phyloP scores from a whole-genome alignment of 2,329 filamentous ascomycete genomes.

The Colletotrichum zoysiae region DNA sequence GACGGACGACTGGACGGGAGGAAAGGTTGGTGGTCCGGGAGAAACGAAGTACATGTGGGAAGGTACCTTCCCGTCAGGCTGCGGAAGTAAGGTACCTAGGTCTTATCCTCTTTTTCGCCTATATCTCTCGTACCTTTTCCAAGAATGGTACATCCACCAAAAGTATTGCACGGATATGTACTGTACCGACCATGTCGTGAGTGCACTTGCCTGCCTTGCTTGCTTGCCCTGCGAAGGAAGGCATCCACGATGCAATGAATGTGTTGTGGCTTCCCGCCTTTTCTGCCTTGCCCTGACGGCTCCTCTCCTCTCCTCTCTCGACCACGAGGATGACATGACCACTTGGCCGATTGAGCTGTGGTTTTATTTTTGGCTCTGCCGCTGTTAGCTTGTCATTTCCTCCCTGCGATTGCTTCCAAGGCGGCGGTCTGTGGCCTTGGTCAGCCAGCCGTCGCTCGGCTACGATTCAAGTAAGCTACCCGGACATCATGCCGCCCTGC shows the following conservation, averaged over 20 bases:
- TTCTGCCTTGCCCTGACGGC: not conserved
- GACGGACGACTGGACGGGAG: not conserved
- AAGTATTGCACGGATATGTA: not conserved
- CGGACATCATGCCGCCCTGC: not conserved
- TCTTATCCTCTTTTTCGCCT: not conserved
- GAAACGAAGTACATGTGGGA: too few species aligned
- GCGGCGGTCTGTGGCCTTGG: slow-evolving; percentile 4
- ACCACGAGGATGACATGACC: not conserved
- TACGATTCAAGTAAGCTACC: not conserved
- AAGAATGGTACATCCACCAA: not conserved
- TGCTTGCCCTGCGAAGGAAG: not conserved
- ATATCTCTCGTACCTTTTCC: not conserved
- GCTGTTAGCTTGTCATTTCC: not conserved
- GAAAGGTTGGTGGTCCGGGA: not conserved
- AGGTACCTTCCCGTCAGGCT: not conserved
- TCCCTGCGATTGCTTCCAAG: not conserved
- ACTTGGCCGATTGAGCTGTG: not conserved
- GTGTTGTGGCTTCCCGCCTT: slow-evolving; percentile 4
- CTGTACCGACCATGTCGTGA: not conserved
- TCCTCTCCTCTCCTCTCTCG: not conserved
- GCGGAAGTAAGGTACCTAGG: slow-evolving; percentile 5
- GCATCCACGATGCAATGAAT: not conserved
- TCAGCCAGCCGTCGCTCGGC: not conserved
- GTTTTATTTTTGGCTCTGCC: not conserved
- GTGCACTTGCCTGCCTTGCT: not conserved